These are phyloP conservation scores for Torrubiella hemipterigena DNA, from an alignment of 2,329 filamentous ascomycete genomes.

Conservation along the genomic window DNA sequence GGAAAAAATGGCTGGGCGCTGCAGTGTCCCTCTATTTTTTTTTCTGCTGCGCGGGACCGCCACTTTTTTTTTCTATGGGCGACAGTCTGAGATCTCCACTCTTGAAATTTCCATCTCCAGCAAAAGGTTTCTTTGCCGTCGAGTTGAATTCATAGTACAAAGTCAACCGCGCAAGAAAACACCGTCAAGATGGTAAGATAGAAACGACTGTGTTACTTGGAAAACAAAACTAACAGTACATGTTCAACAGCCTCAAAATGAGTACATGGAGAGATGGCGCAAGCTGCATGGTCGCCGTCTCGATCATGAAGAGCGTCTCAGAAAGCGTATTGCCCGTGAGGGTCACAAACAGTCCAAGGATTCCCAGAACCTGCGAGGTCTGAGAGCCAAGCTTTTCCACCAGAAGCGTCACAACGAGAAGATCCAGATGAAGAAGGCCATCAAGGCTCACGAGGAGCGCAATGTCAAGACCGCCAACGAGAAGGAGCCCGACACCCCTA, in stretches of 20 bases:
- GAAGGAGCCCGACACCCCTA: conserved; percentile 67
- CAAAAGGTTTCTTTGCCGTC: conserved; percentile 1
- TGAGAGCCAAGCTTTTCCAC: conserved; percentile 85
- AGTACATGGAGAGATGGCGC: conserved; percentile 57
- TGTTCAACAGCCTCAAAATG: conserved; percentile 57
- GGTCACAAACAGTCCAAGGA: conserved; percentile 79
- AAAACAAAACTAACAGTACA: neutral
- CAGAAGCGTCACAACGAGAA: conserved; percentile 94
- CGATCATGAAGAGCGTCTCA: conserved; percentile 77
- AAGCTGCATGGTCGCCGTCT: conserved; percentile 37
- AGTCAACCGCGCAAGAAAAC: conserved; percentile 9
- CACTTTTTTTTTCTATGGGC: conserved; percentile 11
- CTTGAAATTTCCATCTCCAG: conserved; percentile 13
- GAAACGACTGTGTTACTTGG: neutral
- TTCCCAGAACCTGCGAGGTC: conserved; percentile 84
- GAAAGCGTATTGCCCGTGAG: conserved; percentile 81
- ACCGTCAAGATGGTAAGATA: conserved; percentile 21
- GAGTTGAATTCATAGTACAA: conserved; percentile 2
- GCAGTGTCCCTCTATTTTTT: too few species aligned
- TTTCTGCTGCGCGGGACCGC: conserved; percentile 11
- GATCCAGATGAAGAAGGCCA: conserved; percentile 93
- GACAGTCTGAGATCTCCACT: conserved; percentile 2
- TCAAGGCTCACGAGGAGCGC: conserved; percentile 90
- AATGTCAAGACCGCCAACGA: conserved; percentile 82
- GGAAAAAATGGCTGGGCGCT: too few species aligned